phyloP scores from a whole-genome alignment of 179 eudicot species.

The Beta corolliflora region DNA sequence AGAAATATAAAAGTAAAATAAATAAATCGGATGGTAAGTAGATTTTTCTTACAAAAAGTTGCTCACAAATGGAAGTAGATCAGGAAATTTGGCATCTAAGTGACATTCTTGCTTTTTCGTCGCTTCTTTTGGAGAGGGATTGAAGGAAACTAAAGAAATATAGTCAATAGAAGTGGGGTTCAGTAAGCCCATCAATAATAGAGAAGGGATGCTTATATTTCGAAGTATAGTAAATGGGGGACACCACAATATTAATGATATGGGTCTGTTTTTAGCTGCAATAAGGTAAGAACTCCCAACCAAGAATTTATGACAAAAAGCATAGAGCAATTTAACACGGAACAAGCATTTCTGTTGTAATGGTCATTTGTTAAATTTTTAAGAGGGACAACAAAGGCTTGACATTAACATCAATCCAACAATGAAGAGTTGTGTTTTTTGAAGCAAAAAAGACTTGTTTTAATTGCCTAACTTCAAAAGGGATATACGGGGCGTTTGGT shows the following conservation, averaged over 20 bases:
- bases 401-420: not conserved
- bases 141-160: constrained; percentile 5
- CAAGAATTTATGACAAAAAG: constrained; percentile 12
- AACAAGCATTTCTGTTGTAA: not conserved
- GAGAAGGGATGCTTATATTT: not conserved
- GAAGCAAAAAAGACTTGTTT: constrained; percentile 12
- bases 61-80: constrained; percentile 4
- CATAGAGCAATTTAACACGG: constrained; percentile 23
- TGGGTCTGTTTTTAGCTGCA: not conserved
- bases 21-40: not conserved
- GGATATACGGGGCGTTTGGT: no score
- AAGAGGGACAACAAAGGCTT: constrained; percentile 16
- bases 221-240: not conserved
- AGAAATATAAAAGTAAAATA: no score
- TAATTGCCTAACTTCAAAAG: not conserved
- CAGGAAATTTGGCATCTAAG: not conserved
- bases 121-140: not conserved
- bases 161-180: constrained; percentile 23
- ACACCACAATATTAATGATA: not conserved
- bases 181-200: not conserved
- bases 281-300: not conserved
- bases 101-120: not conserved
- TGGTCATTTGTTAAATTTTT: constrained; percentile 9
- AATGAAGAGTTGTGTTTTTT: not conserved
- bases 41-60: not conserved